Evolutionary conservation across 257 asterid genomes (phyloP).

Genomic region (Solanum chaucha): DNA sequence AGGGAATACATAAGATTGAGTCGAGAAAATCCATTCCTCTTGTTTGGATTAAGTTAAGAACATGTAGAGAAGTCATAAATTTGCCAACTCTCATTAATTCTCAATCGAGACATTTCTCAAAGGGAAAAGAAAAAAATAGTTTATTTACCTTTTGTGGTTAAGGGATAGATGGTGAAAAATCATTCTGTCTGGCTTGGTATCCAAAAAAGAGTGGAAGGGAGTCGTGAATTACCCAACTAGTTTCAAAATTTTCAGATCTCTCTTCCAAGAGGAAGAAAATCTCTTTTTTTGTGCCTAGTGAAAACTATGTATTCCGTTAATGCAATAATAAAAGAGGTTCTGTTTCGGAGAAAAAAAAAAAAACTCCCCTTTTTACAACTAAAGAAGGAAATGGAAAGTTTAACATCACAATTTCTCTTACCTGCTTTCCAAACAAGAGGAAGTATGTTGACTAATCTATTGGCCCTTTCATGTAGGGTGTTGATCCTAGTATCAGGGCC

Average conservation of each 20-base stretch:
- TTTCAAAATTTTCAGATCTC: background rate
- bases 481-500: conserved; percentile 76
- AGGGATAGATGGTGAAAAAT: background rate
- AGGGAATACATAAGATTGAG: background rate
- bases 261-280: background rate
- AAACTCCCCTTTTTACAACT: background rate
- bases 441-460: background rate
- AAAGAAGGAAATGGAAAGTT: background rate
- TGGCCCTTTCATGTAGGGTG: conserved; percentile 47
- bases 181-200: background rate
- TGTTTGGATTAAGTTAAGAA: background rate
- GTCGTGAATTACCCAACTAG: background rate
- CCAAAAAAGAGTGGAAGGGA: background rate
- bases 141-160: background rate
- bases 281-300: background rate
- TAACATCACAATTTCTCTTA: background rate
- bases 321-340: too few relatives aligned
- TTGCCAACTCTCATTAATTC: background rate
- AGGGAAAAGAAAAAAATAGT: background rate
- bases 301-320: background rate
- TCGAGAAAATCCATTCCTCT: background rate
- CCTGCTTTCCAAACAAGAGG: background rate
- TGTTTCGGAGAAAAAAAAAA: too few relatives aligned
- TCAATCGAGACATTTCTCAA: background rate
- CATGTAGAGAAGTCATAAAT: background rate